Percentiles rank a stretch among this genome's conserved stretches.
phyloP scores from a whole-genome alignment of 148 eudicot genomes.

The Silene uniflora region DNA sequence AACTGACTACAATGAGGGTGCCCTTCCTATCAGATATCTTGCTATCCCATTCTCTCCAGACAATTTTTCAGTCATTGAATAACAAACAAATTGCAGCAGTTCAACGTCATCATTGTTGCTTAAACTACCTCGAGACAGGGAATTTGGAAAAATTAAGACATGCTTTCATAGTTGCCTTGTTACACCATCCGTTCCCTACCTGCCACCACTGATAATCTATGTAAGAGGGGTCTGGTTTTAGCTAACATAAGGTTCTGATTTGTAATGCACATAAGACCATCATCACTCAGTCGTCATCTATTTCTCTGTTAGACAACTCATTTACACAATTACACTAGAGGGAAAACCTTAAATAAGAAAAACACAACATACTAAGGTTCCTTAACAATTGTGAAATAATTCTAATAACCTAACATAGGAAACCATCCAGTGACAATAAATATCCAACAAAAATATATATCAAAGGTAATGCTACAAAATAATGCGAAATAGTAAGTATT shows the following conservation, averaged over 20 bases:
- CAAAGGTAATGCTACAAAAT: background rate
- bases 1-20: background rate
- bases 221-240: no score
- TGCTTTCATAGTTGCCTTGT: background rate
- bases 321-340: background rate
- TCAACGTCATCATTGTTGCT: no score
- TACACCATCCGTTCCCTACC: background rate
- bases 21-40: background rate
- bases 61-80: background rate
- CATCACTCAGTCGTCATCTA: background rate
- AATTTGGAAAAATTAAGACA: background rate
- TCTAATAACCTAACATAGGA: background rate
- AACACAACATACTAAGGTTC: background rate
- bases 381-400: background rate
- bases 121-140: background rate
- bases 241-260: no score
- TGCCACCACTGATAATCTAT: no score
- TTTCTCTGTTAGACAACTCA: background rate
- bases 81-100: no score
- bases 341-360: background rate
- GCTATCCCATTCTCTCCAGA: background rate
- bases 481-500: background rate
- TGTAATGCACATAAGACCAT: background rate
- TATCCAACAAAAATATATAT: background rate
- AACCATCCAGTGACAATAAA: background rate